Evolutionary conservation across 257 asterid genomes (phyloP).

Genomic region (Solanum bulbocastanum): DNA sequence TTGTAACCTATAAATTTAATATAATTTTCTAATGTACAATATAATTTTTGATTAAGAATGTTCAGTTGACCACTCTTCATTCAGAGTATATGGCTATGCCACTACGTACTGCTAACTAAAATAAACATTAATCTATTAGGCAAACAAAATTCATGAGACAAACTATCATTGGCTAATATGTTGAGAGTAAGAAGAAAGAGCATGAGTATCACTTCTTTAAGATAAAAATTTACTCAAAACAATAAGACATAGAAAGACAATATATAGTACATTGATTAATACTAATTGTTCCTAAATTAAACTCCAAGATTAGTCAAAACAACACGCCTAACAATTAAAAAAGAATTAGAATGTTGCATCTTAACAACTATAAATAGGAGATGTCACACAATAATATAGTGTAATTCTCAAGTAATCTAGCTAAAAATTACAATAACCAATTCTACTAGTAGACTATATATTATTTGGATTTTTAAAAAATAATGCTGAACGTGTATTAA

Average conservation of each 20-base stretch:
- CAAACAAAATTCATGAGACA: background rate
- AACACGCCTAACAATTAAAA: background rate
- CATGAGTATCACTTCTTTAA: background rate
- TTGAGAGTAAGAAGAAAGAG: background rate
- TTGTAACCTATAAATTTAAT: no score
- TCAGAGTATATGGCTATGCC: no score
- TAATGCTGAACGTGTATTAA: fast-evolving
- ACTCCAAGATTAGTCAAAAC: background rate
- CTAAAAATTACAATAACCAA: background rate
- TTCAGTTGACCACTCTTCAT: no score
- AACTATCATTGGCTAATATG: background rate
- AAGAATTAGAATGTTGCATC: background rate
- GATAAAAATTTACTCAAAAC: background rate
- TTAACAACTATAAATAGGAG: slow-evolving; percentile 4
- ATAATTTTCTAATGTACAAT: no score
- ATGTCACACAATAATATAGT: background rate
- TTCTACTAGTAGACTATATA: background rate
- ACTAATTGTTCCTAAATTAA: background rate
- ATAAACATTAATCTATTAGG: background rate
- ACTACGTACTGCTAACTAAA: no score
- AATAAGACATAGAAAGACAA: background rate
- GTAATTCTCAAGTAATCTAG: background rate
- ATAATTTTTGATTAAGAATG: no score
- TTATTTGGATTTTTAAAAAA: background rate
- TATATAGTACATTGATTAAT: background rate